Evolutionary conservation across 2,329 filamentous ascomycete genomes (phyloP), one percentile per base, ranked within the genome.

Genomic region (Didymella pinodella): DNA sequence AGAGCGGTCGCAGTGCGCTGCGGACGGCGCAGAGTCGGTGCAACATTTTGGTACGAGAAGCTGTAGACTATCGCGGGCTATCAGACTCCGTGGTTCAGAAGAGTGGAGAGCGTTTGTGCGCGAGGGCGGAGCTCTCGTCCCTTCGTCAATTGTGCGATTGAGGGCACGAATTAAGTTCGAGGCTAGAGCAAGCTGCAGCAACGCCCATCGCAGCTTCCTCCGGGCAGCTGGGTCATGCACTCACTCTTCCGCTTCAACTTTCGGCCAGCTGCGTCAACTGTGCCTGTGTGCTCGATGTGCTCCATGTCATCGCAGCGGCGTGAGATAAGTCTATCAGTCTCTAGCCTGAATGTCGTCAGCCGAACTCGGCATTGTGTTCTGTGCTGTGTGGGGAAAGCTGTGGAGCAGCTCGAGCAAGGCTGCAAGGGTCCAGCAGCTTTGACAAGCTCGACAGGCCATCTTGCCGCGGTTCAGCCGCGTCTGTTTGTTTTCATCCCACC

Each of bases 21-120:
- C 69, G 71, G 20, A 51, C 20, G 34, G 43, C 46, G 47, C 29
- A 14, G 40, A 59, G 40, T 32, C 47, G 46, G 32, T 34, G 28
- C 47, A 54, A 56, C 73, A 65, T 62, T 48, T 66, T 53, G 69
- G 50, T 58, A 75, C 57, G 40, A 74, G 66, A 63, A 65, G 68
- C 64, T 68, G 65, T 47, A 61, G 59, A 55, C 44, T 50, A 38
- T 53, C 28, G 34, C 51, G 43, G 38, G 54, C 53, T 51, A 52
- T 54, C 29, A 44, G 52, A 44, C 14, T 32, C n/a, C 41, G 53
- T 26, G 50, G 31, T 52, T 38, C 49, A 32, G 10, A 36, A 32
- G 32, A 41, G 41, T 25, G 40, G 36, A 57, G 53, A 50, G 29
- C 43, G 34, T 25, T 53, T 43, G 57, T 44, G 36, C 40, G 28